Conservation (phyloP, 345 rosid species). For the Murraya koenigii region DNA sequence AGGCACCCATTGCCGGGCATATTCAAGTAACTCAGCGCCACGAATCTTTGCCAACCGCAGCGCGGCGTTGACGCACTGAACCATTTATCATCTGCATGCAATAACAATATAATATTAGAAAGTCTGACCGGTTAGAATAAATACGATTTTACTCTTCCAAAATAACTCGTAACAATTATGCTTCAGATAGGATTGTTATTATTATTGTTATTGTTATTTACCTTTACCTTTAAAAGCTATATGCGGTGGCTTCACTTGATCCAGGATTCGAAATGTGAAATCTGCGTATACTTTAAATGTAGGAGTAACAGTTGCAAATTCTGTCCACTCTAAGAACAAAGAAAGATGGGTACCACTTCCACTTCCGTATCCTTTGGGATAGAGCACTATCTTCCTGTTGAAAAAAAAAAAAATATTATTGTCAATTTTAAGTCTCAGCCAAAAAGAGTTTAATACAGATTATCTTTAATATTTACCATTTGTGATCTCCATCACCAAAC, state of each 20-base stretch:
- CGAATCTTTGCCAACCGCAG: conserved; percentile 31
- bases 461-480: conserved; percentile 32
- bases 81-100: too few relatives aligned
- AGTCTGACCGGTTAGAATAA: too few relatives aligned
- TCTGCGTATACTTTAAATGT: conserved; percentile 29
- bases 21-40: conserved; percentile 15
- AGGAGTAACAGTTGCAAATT: conserved; percentile 16
- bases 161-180: too few relatives aligned
- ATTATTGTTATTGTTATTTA: not conserved
- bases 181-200: too few relatives aligned
- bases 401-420: not conserved
- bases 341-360: conserved; percentile 26
- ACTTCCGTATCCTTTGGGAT: conserved; percentile 26
- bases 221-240: conserved; percentile 34
- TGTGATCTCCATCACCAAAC: conserved; percentile 27
- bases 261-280: conserved; percentile 27
- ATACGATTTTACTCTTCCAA: too few relatives aligned
- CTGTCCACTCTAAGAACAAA: conserved; percentile 26
- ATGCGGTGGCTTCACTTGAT: conserved; percentile 29
- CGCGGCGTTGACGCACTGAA: too few relatives aligned
- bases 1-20: conserved; percentile 13
- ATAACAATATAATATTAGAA: too few relatives aligned
- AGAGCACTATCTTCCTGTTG: conserved; percentile 34
- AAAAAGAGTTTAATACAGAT: too few relatives aligned
- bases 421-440: too few relatives aligned